Evolutionary conservation across 805 yeast genomes (phyloP).

Genomic region (Metschnikowia aberdeeniae): DNA sequence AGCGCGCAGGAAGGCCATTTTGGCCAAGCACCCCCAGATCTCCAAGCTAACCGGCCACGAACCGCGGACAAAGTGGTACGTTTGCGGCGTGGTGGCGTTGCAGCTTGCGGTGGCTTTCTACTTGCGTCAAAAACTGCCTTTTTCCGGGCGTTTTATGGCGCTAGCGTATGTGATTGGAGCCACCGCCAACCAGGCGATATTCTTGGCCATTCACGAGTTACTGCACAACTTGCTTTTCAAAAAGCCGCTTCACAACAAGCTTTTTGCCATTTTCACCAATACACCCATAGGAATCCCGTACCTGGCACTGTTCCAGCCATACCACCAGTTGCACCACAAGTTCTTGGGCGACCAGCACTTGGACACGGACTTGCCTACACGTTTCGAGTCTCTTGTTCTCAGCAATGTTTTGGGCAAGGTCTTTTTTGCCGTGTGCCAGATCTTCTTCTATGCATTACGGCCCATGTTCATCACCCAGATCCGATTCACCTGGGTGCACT

Average conservation of each 20-base stretch:
- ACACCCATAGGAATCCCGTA: slow-evolving; percentile 89
- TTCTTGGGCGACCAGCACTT: slow-evolving; percentile 77
- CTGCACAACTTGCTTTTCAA: slow-evolving; percentile 82
- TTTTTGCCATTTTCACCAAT: slow-evolving; percentile 74
- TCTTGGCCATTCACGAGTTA: slow-evolving; percentile 84
- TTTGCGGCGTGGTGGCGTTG: slow-evolving; percentile 57
- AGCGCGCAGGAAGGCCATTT: slow-evolving; percentile 64
- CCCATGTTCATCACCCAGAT: slow-evolving; percentile 83
- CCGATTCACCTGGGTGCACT: slow-evolving; percentile 70
- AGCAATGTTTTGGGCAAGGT: slow-evolving; percentile 82
- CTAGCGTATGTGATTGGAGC: slow-evolving; percentile 82
- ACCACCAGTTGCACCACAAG: slow-evolving; percentile 89
- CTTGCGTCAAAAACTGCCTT: slow-evolving; percentile 52
- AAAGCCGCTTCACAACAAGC: slow-evolving; percentile 69
- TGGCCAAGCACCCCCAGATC: slow-evolving; percentile 75
- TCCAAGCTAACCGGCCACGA: slow-evolving; percentile 80
- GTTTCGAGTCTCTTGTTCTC: slow-evolving; percentile 66
- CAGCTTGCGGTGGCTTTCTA: slow-evolving; percentile 65
- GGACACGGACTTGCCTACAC: slow-evolving; percentile 88
- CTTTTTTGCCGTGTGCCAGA: slow-evolving; percentile 85
- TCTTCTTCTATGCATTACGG: slow-evolving; percentile 82
- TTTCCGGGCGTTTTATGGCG: slow-evolving; percentile 50
- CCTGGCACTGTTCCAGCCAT: slow-evolving; percentile 83
- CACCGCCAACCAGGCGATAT: slow-evolving; percentile 77
- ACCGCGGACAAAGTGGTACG: slow-evolving; percentile 77